Percentiles rank a stretch among this genome's conserved stretches.
These are phyloP conservation scores for Aureobasidium sp. DNA, from an alignment of 2,329 filamentous ascomycete species.

Conservation along the genomic window DNA sequence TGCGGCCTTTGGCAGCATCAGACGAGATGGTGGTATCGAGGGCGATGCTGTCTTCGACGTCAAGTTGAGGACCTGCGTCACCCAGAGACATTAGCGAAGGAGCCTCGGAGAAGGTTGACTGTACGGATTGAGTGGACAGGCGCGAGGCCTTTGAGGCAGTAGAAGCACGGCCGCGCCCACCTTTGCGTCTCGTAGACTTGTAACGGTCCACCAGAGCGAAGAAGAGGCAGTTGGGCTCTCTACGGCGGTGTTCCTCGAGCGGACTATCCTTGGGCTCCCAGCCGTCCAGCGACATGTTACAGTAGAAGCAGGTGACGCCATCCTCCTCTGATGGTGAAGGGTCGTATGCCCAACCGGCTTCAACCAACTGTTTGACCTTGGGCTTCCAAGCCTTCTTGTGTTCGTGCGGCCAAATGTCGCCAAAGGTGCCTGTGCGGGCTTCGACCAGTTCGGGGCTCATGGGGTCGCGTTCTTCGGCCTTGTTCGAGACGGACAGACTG, in stretches of 20 bases:
- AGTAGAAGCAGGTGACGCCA: slow-evolving; percentile 86
- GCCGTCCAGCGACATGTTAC: slow-evolving; percentile 77
- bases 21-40: slow-evolving; percentile 50
- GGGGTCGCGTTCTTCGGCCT: slow-evolving; percentile 60
- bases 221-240: slow-evolving; percentile 73
- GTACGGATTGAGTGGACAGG: slow-evolving; percentile 43
- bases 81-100: slow-evolving; percentile 30
- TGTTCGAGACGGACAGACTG: slow-evolving; percentile 43
- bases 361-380: slow-evolving; percentile 82
- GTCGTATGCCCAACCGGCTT: slow-evolving; percentile 90
- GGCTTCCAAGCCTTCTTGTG: slow-evolving; percentile 80
- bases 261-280: slow-evolving; percentile 94
- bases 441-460: slow-evolving; percentile 60
- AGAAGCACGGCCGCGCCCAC: slow-evolving; percentile 42
- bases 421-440: slow-evolving; percentile 76
- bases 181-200: slow-evolving; percentile 45
- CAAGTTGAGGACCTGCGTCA: slow-evolving; percentile 30
- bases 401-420: slow-evolving; percentile 81
- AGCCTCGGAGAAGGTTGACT: slow-evolving; percentile 36
- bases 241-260: slow-evolving; percentile 75
- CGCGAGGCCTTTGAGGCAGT: slow-evolving; percentile 60
- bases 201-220: slow-evolving; percentile 56
- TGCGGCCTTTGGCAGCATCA: slow-evolving; percentile 27
- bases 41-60: slow-evolving; percentile 23
- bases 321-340: slow-evolving; percentile 76